These are phyloP conservation scores for Colletotrichum eremochloae DNA, from an alignment of 2,329 filamentous ascomycete species.

Conservation along the genomic window DNA sequence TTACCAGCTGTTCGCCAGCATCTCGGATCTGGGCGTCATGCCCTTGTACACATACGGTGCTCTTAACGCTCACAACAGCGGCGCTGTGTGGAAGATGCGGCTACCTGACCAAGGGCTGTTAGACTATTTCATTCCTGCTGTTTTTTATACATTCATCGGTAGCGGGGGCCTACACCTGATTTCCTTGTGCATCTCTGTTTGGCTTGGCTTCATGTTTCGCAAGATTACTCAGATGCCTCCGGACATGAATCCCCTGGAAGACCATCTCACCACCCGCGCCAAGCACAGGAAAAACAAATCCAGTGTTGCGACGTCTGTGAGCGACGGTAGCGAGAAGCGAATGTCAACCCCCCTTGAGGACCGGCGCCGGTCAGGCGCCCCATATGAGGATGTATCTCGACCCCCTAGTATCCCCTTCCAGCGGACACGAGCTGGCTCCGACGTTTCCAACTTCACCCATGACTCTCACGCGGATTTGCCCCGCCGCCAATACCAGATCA, in stretches of 20 bases:
- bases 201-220: slow-evolving; percentile 82
- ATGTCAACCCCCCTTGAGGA: slow-evolving; percentile 61
- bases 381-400: slow-evolving; percentile 60
- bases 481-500: slow-evolving; percentile 67
- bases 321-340: slow-evolving; percentile 69
- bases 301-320: slow-evolving; percentile 63
- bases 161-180: slow-evolving; percentile 77
- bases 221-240: slow-evolving; percentile 87
- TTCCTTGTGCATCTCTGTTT: slow-evolving; percentile 79
- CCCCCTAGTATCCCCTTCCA: slow-evolving; percentile 80
- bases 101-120: slow-evolving; percentile 69
- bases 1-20: slow-evolving; percentile 86
- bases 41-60: slow-evolving; percentile 70
- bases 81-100: slow-evolving; percentile 74
- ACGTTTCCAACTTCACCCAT: slow-evolving; percentile 66
- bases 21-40: slow-evolving; percentile 74
- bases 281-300: slow-evolving; percentile 82
- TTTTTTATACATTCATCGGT: slow-evolving; percentile 76
- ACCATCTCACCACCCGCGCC: slow-evolving; percentile 80
- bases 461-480: slow-evolving; percentile 69
- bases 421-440: slow-evolving; percentile 78
- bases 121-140: slow-evolving; percentile 72
- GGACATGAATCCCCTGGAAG: slow-evolving; percentile 95
- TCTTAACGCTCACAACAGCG: slow-evolving; percentile 60
- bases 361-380: slow-evolving; percentile 58